These are phyloP conservation scores for Neurospora tetraspora DNA, from an alignment of 495 filamentous ascomycete genomes.

Conservation along the genomic window DNA sequence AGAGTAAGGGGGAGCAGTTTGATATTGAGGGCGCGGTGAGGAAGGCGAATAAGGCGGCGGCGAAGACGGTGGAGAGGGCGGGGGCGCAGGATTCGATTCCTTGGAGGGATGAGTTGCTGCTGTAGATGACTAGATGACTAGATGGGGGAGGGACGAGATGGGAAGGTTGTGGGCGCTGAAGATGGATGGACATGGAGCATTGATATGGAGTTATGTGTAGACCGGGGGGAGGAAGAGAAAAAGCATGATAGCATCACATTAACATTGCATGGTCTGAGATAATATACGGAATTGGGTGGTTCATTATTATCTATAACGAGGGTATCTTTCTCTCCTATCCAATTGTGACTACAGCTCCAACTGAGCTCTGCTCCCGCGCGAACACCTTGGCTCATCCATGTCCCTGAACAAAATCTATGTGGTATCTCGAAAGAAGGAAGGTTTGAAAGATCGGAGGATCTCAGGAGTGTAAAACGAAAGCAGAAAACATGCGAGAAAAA, in stretches of 20 bases:
- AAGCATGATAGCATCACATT: background rate
- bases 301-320: background rate
- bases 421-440: background rate
- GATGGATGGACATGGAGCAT: background rate
- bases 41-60: slow-evolving; percentile 64
- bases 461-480: background rate
- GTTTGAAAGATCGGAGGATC: background rate
- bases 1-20: slow-evolving; percentile 23
- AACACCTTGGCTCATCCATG: background rate
- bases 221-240: background rate
- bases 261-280: background rate
- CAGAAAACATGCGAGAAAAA: background rate
- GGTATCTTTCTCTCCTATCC: background rate
- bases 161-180: background rate
- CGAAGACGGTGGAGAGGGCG: slow-evolving; percentile 60
- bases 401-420: background rate
- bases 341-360: background rate
- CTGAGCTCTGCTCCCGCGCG: background rate
- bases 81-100: slow-evolving; percentile 89
- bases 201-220: background rate
- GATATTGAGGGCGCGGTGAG: slow-evolving; percentile 51
- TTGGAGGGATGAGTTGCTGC: slow-evolving; percentile 66
- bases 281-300: background rate
- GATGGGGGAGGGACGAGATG: background rate
- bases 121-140: background rate